A percentile compares a stretch with the other conserved stretches of the same genome.
These are phyloP conservation scores for Tilletia caries DNA, from an alignment of 1,284 basidiomycete genomes.

Conservation along the genomic window DNA sequence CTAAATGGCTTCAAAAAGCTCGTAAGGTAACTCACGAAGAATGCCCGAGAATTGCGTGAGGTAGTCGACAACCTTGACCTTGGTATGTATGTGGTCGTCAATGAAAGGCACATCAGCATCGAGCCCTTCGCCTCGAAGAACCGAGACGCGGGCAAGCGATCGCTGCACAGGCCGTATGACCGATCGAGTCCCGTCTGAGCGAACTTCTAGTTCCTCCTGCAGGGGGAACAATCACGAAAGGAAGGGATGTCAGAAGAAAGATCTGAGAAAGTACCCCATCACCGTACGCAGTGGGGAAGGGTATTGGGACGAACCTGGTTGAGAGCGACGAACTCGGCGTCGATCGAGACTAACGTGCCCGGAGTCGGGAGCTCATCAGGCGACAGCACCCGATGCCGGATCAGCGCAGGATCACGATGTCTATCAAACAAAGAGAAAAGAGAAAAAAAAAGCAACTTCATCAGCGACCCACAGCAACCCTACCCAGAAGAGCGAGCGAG, in stretches of 20 bases:
- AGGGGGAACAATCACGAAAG: background rate
- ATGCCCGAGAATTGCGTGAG: slow-evolving; percentile 96
- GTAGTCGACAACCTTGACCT: slow-evolving; percentile 90
- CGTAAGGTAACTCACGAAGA: slow-evolving; percentile 64
- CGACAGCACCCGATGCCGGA: slow-evolving; percentile 73
- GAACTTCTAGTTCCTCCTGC: slow-evolving; percentile 88
- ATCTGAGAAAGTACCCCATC: background rate
- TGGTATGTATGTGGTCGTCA: slow-evolving; percentile 95
- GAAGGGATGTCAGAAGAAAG: slow-evolving; percentile 13
- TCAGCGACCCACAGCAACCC: background rate
- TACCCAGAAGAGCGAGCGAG: background rate
- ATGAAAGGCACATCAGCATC: slow-evolving; percentile 85
- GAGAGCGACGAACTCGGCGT: slow-evolving; percentile 95
- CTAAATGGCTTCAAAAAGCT: background rate
- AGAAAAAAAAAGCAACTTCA: no score
- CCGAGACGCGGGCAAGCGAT: slow-evolving; percentile 89
- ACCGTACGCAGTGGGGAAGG: background rate
- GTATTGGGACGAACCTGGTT: slow-evolving; percentile 66
- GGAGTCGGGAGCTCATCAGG: slow-evolving; percentile 76
- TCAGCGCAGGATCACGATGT: slow-evolving; percentile 68
- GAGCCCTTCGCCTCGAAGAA: slow-evolving; percentile 77
- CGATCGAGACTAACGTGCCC: slow-evolving; percentile 87
- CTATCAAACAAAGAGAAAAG: slow-evolving; percentile 12
- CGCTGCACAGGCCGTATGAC: slow-evolving; percentile 85
- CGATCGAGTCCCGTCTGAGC: slow-evolving; percentile 89